A percentile compares a stretch with the other conserved stretches of the same genome.
Evolutionary conservation across 2,329 filamentous ascomycete genomes (phyloP).

Genomic region (Colletotrichum lentis): DNA sequence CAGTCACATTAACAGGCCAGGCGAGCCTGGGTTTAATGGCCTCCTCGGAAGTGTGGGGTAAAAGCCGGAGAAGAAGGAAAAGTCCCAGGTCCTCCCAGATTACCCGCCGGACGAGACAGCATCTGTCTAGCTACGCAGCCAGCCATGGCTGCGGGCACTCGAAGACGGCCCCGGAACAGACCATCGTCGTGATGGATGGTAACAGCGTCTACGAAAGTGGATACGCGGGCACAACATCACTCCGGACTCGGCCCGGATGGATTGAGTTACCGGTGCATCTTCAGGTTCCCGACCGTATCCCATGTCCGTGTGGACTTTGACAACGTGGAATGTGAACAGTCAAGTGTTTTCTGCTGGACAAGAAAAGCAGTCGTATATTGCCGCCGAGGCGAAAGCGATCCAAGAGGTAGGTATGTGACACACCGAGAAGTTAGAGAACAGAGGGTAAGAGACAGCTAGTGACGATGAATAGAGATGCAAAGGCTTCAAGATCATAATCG

Average conservation of each 20-base stretch:
- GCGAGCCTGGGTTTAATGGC: conserved; percentile 15
- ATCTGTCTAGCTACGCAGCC: neutral
- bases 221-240: too few species aligned
- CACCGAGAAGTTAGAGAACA: neutral
- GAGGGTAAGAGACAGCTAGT: neutral
- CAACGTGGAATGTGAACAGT: neutral
- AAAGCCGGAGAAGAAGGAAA: conserved; percentile 28
- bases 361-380: too few species aligned
- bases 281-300: neutral
- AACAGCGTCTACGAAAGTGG: neutral
- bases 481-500: too few species aligned
- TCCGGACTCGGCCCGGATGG: neutral
- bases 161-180: neutral
- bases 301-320: neutral
- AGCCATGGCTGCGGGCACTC: neutral
- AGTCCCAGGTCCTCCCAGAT: neutral
- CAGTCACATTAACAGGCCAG: conserved; percentile 4
- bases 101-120: neutral
- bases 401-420: neutral
- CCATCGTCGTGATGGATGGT: too few species aligned
- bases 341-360: neutral
- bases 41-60: conserved; percentile 25
- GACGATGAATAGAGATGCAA: neutral
- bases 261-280: neutral
- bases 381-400: too few species aligned